Percentiles rank a stretch among this genome's conserved stretches.
These are phyloP conservation scores for Aspergillus fumigatiaffinis DNA, from an alignment of 2,329 filamentous ascomycete species.

Conservation along the genomic window DNA sequence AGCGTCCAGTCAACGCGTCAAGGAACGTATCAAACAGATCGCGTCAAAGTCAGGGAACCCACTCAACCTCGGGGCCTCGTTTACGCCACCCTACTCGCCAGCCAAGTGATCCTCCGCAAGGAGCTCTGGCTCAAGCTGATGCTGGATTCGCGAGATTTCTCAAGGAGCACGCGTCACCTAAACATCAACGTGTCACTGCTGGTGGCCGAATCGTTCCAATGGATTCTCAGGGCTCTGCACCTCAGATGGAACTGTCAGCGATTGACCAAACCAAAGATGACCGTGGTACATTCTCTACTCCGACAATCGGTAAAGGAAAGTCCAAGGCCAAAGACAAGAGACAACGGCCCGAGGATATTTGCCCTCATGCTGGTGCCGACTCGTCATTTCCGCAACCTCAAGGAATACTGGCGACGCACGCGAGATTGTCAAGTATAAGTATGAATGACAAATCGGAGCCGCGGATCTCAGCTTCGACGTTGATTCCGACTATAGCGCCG, in stretches of 20 bases:
- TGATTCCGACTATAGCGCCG: conserved; percentile 6
- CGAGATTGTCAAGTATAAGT: neutral
- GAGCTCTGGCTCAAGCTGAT: conserved; percentile 31
- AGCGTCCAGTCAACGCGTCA: conserved; percentile 23
- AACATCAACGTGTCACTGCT: conserved; percentile 47
- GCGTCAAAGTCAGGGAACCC: conserved; percentile 14
- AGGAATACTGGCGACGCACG: neutral
- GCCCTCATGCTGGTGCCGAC: neutral
- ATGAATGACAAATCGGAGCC: neutral
- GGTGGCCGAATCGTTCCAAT: conserved; percentile 49
- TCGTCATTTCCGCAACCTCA: neutral
- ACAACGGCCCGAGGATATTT: neutral
- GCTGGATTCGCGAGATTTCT: conserved; percentile 46
- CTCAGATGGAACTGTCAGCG: conserved; percentile 31
- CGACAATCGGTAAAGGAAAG: conserved; percentile 1
- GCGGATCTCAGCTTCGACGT: conserved; percentile 3
- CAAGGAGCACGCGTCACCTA: conserved; percentile 46
- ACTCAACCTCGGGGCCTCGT: conserved; percentile 11
- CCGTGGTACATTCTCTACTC: neutral
- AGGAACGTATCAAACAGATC: conserved; percentile 20
- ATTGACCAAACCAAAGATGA: conserved; percentile 10
- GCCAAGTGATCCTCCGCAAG: conserved; percentile 31
- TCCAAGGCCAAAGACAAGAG: conserved; percentile 1
- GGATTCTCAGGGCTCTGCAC: conserved; percentile 30
- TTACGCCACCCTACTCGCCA: conserved; percentile 25